phyloP scores from a whole-genome alignment of 192 early-diverging fungal genomes.

The Helicostylum pulchrum region DNA sequence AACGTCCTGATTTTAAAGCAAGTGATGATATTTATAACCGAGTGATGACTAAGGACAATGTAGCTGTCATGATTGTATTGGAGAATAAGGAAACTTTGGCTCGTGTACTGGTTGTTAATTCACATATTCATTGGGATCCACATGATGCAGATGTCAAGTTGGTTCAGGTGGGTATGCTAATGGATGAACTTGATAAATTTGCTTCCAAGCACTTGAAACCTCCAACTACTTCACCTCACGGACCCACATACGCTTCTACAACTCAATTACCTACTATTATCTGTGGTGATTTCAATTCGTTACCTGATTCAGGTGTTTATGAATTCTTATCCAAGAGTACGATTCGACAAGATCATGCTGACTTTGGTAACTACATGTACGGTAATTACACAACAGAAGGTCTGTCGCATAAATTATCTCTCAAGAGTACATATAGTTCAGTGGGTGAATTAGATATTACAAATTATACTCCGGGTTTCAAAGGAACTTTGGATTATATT shows the following conservation, averaged over 20 bases:
- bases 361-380: slow-evolving; percentile 80
- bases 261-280: slow-evolving; percentile 63
- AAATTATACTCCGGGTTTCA: slow-evolving; percentile 82
- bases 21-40: slow-evolving; percentile 95
- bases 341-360: slow-evolving; percentile 78
- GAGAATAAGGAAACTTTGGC: slow-evolving; percentile 75
- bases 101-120: slow-evolving; percentile 77
- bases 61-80: slow-evolving; percentile 79
- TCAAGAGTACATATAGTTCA: slow-evolving; percentile 79
- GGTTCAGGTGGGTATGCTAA: slow-evolving; percentile 90
- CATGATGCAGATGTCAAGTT: slow-evolving; percentile 90
- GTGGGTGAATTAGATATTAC: slow-evolving; percentile 85
- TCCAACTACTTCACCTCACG: background rate
- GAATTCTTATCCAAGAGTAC: slow-evolving; percentile 81
- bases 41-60: slow-evolving; percentile 96
- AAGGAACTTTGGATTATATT: slow-evolving; percentile 91
- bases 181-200: slow-evolving; percentile 80
- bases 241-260: slow-evolving; percentile 27
- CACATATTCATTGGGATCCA: slow-evolving; percentile 95
- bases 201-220: slow-evolving; percentile 46
- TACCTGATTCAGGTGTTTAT: slow-evolving; percentile 85
- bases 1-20: slow-evolving; percentile 82
- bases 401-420: slow-evolving; percentile 73
- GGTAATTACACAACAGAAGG: slow-evolving; percentile 82
- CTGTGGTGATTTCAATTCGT: slow-evolving; percentile 96